Evolutionary conservation across 352 stramenopile species (phyloP), one percentile per base, ranked within the genome.

Genomic region (Globisporangium middletonii): DNA sequence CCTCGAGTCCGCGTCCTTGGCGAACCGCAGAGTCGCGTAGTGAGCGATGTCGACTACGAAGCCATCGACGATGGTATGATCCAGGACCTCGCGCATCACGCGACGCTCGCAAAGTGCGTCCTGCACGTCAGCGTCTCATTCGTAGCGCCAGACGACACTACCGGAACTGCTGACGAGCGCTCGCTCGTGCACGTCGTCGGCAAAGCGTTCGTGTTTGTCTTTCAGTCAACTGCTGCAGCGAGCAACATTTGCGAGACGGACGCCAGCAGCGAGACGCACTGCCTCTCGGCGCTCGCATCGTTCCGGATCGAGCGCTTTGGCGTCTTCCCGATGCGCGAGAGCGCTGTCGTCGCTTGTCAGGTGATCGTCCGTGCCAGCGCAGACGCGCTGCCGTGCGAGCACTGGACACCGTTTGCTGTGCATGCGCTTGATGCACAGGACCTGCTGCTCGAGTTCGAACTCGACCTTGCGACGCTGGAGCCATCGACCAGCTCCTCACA

Each of bases 191-290:
- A 60, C 19, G 53, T 68, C 8, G 55, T 77, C 4, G 70, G 52
- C 1, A 83, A 83, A 55, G 53, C 41, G 19, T 86, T 79, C 30
- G 23, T 60, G 16, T 78, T 83, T 59, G 69, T 77, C 23, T 33
- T 73, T 46, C 42, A 62, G 27, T 58, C 64, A 16, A 69, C 62
- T 5, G 63, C 6, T 35, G 43, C 43, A 48, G 18, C 18, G 9
- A 48, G n/a, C 43, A 23, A 13, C n/a, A 59, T 8, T n/a, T 2
- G 6, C 18, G 19, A 16, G 28, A 6, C 15, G 19, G 38, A 5
- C 4, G 12, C 2, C n/a, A 53, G 16, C 16, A 44, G 49, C 53
- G 18, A 27, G 15, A 46, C 41, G 13, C n/a, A 7, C 35, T 35
- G 37, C 16, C 44, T 35, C 50, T 62, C 65, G 18, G 52, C 60